phyloP scores from a whole-genome alignment of 352 stramenopile genomes.

The Phytopythium litorale region DNA sequence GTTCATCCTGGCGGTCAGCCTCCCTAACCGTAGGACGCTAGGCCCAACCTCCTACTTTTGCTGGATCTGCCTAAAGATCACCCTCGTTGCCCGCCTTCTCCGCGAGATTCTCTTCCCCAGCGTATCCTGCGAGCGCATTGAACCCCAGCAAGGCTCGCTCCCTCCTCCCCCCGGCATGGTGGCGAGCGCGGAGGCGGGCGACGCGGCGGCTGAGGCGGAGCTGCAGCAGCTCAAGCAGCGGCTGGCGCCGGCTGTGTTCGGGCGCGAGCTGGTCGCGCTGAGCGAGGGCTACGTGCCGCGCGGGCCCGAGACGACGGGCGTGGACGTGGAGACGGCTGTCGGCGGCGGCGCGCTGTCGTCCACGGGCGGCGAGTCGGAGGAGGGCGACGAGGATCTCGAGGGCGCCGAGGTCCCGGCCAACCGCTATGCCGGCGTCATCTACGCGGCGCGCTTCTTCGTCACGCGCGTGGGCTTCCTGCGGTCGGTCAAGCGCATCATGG shows the following conservation, averaged over 20 bases:
- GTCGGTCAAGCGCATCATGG: conserved; percentile 73
- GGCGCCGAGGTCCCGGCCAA: conserved; percentile 46
- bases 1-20: too few relatives aligned
- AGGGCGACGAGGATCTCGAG: conserved; percentile 43
- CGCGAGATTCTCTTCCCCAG: too few relatives aligned
- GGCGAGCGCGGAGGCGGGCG: conserved; percentile 16
- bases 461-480: conserved; percentile 78
- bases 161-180: conserved; percentile 4
- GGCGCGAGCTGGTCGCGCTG: conserved; percentile 43
- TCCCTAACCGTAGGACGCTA: too few relatives aligned
- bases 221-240: conserved; percentile 61
- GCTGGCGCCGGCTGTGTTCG: conserved; percentile 55
- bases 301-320: conserved; percentile 57
- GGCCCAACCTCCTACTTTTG: too few relatives aligned
- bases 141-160: too few relatives aligned
- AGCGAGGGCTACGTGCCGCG: conserved; percentile 64
- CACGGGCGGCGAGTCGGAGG: conserved; percentile 18
- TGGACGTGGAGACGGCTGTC: conserved; percentile 35
- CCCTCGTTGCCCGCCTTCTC: too few relatives aligned
- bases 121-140: too few relatives aligned
- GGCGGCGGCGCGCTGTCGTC: conserved; percentile 13
- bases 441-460: conserved; percentile 84
- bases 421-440: conserved; percentile 80
- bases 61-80: too few relatives aligned
- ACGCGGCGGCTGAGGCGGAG: conserved; percentile 32